Evolutionary conservation across 2,329 filamentous ascomycete genomes (phyloP), one percentile per base, ranked within the genome.

Genomic region (Graphilbum ipis-grandicollis): DNA sequence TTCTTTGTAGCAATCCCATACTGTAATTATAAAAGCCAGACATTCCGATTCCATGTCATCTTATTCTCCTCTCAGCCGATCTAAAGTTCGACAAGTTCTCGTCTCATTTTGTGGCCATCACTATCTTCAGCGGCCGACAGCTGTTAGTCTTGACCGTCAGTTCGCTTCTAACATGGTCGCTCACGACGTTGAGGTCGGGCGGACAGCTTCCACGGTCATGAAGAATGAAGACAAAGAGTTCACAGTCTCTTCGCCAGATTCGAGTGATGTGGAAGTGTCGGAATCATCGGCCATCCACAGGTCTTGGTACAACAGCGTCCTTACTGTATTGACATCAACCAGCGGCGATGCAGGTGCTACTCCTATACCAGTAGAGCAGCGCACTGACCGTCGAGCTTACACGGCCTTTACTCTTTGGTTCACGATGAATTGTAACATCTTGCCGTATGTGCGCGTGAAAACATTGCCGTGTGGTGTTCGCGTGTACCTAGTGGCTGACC

Each of bases 391-490:
- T 5, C 50, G 53, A 19, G 60, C 58, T 41, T 53, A 57, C 46
- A 64, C 60, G 28, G 54, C 62, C 25, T 65, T 65, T 21, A 65
- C 62, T 2, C 44, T 65, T 7, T 66, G 63, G 62, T 62, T 55
- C 38, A 63, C 57, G 32, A 59, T 65, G 45, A 66, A 63, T 44
- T 52, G 53, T 35, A 66, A 65, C 41, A 64, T 65, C 31, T 48
- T 65, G 10, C 54, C 56, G 59, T 60, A 41, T 46, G 56, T 49
- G 23, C 23, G n/a, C n/a, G n/a, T n/a, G n/a, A n/a, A n/a, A n/a
- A n/a, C 23, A 25, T 12, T 8, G 23, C 23, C 23, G 17, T 19
- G 29, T 35, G 34, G 17, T 36, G 18, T 4, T 15, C 13, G 4
- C 23, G 15, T 21, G 3, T 32, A 2, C 33, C 14, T 22, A 10